Evolutionary conservation across 2,329 filamentous ascomycete genomes (phyloP), one percentile per base, ranked within the genome.

Genomic region (Arthroderma sp.): DNA sequence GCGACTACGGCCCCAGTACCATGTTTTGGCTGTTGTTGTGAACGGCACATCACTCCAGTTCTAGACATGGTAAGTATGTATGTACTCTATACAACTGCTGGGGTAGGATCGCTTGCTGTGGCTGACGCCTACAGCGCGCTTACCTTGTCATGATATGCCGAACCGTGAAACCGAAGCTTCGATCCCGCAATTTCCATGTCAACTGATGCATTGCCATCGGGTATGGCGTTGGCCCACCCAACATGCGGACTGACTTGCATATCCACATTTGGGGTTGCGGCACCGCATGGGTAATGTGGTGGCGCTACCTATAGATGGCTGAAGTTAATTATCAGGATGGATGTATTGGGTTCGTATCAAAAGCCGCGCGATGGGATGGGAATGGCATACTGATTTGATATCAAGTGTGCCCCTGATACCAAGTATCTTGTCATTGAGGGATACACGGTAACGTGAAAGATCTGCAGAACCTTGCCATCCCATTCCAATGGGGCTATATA

Each of bases 121-220:
- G n/a, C 23, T 19, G 41, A 35, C 31, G n/a, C 31, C 15, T 13
- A 15, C 19, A 9, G n/a, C 17, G 28, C 17, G 38, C 52, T 53
- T 59, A 71, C 70, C 63, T 76, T 77, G 60, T 77, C 76, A 61
- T 77, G 75, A 61, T 77, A 77, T 1, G 68, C 75, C 1, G 66
- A 55, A 1, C 75, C 74, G 4, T 64, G 61, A 59, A 74, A 75
- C 4, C 57, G 56, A 15, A 74, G 23, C 13, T 37, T 35, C 28
- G 62, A 64, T 1, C 71, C 73, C 21, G 63, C 57, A 5, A 71
- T 64, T 0, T 35, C 60, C 55, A 71, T 53, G 17, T 71, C 64
- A 1, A 71, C 70, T 1, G 38, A 60, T 1, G 62, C 70, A 23
- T 63, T 58, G 0, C 70, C 67, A 56, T 71, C 70, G 2, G 73